phyloP scores from a whole-genome alignment of 345 rosid species.

The Salix dunnii region DNA sequence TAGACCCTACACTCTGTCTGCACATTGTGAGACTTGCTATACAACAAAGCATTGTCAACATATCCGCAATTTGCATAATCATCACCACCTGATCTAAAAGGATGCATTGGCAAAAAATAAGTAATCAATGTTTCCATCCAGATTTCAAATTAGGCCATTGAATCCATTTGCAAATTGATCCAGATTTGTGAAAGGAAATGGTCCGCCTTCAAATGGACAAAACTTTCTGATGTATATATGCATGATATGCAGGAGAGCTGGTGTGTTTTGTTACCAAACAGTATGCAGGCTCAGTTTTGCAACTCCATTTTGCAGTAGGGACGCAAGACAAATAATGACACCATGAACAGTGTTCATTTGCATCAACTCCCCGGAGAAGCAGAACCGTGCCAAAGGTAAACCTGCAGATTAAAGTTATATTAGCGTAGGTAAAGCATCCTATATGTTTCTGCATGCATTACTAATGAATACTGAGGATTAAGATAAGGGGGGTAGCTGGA shows the following conservation, averaged over 20 bases:
- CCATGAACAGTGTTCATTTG: constrained; percentile 93
- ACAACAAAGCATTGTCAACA: too few species aligned
- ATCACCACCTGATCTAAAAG: not conserved
- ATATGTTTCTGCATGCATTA: not conserved
- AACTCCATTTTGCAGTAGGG: constrained; percentile 87
- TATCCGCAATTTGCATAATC: too few species aligned
- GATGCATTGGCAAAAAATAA: not conserved
- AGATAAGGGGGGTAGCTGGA: not conserved
- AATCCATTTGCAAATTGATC: not conserved
- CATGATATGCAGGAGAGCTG: not conserved
- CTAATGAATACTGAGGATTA: not conserved
- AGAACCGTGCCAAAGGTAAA: constrained; percentile 51
- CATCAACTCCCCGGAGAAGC: constrained; percentile 79
- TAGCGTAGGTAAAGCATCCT: not conserved
- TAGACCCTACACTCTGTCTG: too few species aligned
- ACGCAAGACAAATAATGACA: constrained; percentile 91
- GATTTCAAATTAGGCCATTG: not conserved
- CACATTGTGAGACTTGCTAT: too few species aligned
- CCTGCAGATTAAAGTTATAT: constrained; percentile 31
- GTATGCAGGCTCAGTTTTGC: constrained; percentile 55
- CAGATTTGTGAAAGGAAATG: not conserved
- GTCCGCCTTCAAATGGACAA: not conserved
- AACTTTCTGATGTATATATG: not conserved
- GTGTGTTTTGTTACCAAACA: constrained; percentile 53
- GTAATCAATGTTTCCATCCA: not conserved